Evolutionary conservation across 2,329 filamentous ascomycete genomes (phyloP), one percentile per base, ranked within the genome.

Genomic region (Amauroascus verrucosus): DNA sequence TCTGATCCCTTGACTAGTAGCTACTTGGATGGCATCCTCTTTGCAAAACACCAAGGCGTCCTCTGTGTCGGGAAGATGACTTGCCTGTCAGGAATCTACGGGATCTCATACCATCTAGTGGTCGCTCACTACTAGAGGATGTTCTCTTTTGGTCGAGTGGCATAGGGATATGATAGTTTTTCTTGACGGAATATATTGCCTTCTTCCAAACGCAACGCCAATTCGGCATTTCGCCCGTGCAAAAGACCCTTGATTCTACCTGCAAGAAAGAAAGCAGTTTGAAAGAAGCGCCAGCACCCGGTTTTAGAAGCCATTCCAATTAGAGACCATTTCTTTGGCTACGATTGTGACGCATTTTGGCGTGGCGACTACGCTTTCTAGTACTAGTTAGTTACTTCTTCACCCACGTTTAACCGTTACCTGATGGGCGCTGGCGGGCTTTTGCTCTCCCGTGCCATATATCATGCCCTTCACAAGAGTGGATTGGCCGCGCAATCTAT

Each of bases 211-310:
- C 3, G 74, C 0, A 53, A 32, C 18, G 2, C 64, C 63, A 43
- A 60, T 69, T 0, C 69, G 67, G 24, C 71, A 64, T 0, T 85
- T 87, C 65, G 77, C 76, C n/a, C 71, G 77, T 9, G 70, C 77
- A 0, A 66, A 65, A 3, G 85, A 89, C 58, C 80, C 82, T 0
- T 89, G 85, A 85, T 87, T 86, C 63, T 88, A 87, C 56, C 69
- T 87, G 1, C 84, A 85, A 57, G 83, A 78, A 1, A 67, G 79
- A 57, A 65, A 73, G 14, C 57, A 58, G n/a, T 16, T 50, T 14
- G 20, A 32, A 2, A 48, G 6, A 16, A 41, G 18, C 16, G 9
- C 8, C 56, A 38, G 4, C 38, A 44, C 2, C 58, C 64, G 40
- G 45, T 53, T 5, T 62, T 58, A 7, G 74, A 77, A 58, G 61